Percentiles rank a stretch among this genome's conserved stretches.
These are phyloP conservation scores for Flagelloscypha sp. DNA, from an alignment of 768 basidiomycete genomes.

Conservation along the genomic window DNA sequence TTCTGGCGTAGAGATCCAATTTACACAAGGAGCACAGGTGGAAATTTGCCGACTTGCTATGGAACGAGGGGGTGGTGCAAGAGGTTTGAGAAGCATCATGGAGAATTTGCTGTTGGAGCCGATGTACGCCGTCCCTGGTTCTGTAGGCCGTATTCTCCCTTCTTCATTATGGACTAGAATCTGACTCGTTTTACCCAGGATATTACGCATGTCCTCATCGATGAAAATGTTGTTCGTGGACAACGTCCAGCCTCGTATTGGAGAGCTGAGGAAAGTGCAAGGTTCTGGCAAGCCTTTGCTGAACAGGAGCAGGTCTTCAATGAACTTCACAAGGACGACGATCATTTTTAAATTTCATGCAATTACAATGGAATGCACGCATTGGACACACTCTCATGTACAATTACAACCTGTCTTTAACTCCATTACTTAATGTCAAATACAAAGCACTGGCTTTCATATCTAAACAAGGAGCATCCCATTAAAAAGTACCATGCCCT, in stretches of 20 bases:
- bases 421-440: too few species aligned
- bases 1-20: conserved; percentile 79
- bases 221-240: conserved; percentile 60
- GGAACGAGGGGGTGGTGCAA: conserved; percentile 81
- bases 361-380: too few species aligned
- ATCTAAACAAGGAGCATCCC: too few species aligned
- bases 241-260: conserved; percentile 65
- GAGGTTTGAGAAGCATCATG: conserved; percentile 86
- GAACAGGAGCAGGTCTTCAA: too few species aligned
- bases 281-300: conserved; percentile 75
- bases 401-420: too few species aligned
- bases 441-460: too few species aligned
- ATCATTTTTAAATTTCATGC: too few species aligned
- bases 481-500: too few species aligned
- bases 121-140: conserved; percentile 89
- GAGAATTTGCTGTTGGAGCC: conserved; percentile 66
- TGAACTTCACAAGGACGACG: too few species aligned
- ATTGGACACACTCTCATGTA: too few species aligned
- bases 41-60: conserved; percentile 75
- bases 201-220: conserved; percentile 77
- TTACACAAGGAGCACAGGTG: conserved; percentile 72
- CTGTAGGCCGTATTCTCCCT: conserved; percentile 35
- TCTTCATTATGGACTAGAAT: conserved; percentile 1
- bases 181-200: conserved; percentile 32
- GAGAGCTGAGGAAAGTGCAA: conserved; percentile 53